Base-by-base conservation (phyloP, 2,329 filamentous ascomycete genomes). In the Alternaria longipes region DNA sequence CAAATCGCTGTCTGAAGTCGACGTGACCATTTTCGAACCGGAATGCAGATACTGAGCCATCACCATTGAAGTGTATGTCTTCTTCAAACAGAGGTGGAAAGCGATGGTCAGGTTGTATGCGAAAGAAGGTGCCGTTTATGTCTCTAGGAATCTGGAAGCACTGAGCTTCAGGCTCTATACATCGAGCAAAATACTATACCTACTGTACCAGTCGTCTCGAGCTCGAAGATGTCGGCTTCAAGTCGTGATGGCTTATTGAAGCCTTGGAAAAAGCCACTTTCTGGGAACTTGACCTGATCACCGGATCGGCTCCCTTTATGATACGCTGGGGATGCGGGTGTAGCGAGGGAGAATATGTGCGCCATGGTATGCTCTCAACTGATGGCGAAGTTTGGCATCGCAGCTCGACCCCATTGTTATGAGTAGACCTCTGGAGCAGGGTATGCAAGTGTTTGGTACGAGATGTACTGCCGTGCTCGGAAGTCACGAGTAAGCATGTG, bases 81-180 rank as follows among this genome's bases (percentile, higher is more conserved):
- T 84, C 83, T 68, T 85, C 84, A 64, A 82, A 86, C 1, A 84
- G 68, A 2, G 83, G 86, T n/a, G 84, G 85, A 69, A 84, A 87
- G 28, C 81, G 80, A 66, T 83, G 81, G 54, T 82, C 80, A 8
- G 80, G 80, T 54, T 81, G 79, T 28, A 82, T 70, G 6, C 81
- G 78, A 64, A 79, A 83, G 63, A 82, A 82, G 5, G 81, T 82
- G 0, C 81, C 81, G 44, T 81, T 78, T 42, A 82, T 81, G 22
- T 82, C 79, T 53, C 69, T 68, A 2, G 80, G 81, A 18, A 82
- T 81, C 64, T 66, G 40, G 6, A 5, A 24, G 5, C 1, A 30
- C 38, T 62, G 12, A 62, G 59, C 32, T 32, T 12, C 12, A 20
- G 2, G 16, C 12, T 50, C 12, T 14, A 1, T 38, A 16, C 22